Evolutionary conservation across 2,329 filamentous ascomycete genomes (phyloP).

Genomic region (Microsporum canis): DNA sequence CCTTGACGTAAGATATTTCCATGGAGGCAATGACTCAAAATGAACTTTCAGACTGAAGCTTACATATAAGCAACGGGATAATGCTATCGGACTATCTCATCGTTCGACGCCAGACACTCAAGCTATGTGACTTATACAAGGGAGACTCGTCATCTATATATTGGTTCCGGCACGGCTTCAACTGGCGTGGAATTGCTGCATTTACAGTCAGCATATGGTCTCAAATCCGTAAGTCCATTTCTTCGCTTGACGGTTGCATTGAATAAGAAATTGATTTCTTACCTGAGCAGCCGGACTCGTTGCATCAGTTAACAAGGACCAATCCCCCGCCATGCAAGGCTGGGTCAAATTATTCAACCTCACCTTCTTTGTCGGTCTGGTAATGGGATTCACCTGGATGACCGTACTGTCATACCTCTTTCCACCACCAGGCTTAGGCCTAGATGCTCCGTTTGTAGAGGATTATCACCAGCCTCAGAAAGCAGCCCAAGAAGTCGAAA

Average conservation of each 20-base stretch:
- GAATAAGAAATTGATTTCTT: background rate
- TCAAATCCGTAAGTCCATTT: conserved; percentile 1
- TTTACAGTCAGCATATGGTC: conserved; percentile 10
- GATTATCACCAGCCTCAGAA: background rate
- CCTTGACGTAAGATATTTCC: conserved; percentile 20
- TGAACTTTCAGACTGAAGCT: background rate
- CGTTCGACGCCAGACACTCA: conserved; percentile 30
- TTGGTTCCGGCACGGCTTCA: conserved; percentile 35
- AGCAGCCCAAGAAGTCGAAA: background rate
- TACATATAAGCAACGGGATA: conserved; percentile 14
- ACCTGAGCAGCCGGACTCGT: conserved; percentile 26
- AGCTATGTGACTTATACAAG: conserved; percentile 36
- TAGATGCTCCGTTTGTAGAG: conserved; percentile 12
- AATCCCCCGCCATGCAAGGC: conserved; percentile 17
- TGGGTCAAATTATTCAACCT: conserved; percentile 34
- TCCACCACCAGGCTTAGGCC: conserved; percentile 23
- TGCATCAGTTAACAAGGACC: conserved; percentile 21
- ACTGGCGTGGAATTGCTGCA: conserved; percentile 31
- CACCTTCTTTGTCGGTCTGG: conserved; percentile 33
- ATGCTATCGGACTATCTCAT: conserved; percentile 25
- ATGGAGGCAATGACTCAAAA: background rate
- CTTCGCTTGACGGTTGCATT: background rate
- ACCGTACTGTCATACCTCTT: conserved; percentile 23
- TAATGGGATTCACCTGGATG: conserved; percentile 28
- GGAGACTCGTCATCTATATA: conserved; percentile 30